Evolutionary conservation across 306 rosid species (phyloP), one percentile per base, ranked within the genome.

Genomic region (Ziziphus jujuba): DNA sequence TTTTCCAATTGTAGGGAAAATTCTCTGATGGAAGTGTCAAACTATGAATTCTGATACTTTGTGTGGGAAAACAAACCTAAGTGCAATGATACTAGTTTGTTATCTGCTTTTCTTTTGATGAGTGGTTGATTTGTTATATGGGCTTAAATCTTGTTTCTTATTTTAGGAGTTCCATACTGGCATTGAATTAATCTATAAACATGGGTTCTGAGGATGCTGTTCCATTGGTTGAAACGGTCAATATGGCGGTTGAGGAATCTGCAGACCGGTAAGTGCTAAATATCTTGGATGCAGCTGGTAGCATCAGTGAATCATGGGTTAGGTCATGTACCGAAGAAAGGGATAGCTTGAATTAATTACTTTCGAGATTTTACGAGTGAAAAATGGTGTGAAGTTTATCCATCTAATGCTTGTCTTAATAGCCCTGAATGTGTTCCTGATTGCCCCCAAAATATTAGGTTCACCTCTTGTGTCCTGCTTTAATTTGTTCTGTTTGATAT

Each of bases 141-240:
- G 31, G 31, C 15, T 53, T 34, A 24, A 15, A 34, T 47, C 17
- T 77, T 44, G 19, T 40, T 66, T 65, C 36, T 58, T 38, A 20
- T 64, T 76, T 16, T 47, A 76, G 82, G 79, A 40, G 43, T 62
- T 69, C 50, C 16, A 22, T n/a, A 31, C 61, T 16, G 57, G 61
- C 43, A 2, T 66, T 73, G 55, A 51, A 44, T 76, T 71, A 66
- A 73, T 65, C 5, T 53, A 43, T 23, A 55, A 59, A 63, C 28
- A 89, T 85, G 87, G 87, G 83, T 63, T 87, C 95, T 9, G 87
- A 75, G 67, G 83, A 75, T 65, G 71, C 72, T 54, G 72, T 70
- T 63, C 83, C 86, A 11, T 44, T 66, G 83, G 81, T 51, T 76
- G 79, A 67, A 61, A 38, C 56, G 63, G 61, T 38, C 43, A 77